Evolutionary conservation across 2,329 filamentous ascomycete genomes (phyloP).

Genomic region (Sordariomycetes sp.): DNA sequence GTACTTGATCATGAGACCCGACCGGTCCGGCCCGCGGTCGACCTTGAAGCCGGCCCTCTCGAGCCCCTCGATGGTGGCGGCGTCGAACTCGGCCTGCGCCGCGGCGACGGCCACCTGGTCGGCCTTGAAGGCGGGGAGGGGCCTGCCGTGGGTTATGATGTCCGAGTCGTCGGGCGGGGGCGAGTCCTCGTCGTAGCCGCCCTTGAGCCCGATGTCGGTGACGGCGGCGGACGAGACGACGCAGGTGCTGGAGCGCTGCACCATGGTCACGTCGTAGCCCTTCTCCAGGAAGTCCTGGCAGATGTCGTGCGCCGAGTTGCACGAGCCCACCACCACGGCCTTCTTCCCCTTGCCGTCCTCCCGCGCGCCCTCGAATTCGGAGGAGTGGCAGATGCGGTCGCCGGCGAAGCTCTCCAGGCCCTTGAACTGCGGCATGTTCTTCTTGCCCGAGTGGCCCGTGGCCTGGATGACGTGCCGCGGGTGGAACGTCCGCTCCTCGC

Average conservation of each 20-base stretch:
- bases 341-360: slow-evolving; percentile 39
- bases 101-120: slow-evolving; percentile 34
- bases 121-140: slow-evolving; percentile 49
- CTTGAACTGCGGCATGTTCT: slow-evolving; percentile 45
- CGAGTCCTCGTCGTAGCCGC: slow-evolving; percentile 35
- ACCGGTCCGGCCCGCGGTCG: slow-evolving; percentile 44
- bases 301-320: slow-evolving; percentile 61
- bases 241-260: slow-evolving; percentile 56
- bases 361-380: slow-evolving; percentile 43
- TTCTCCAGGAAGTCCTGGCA: slow-evolving; percentile 57
- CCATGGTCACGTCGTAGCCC: slow-evolving; percentile 57
- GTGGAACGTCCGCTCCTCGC: slow-evolving; percentile 41
- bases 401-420: slow-evolving; percentile 49
- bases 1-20: slow-evolving; percentile 52
- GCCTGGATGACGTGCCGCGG: slow-evolving; percentile 56
- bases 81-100: slow-evolving; percentile 23
- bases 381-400: slow-evolving; percentile 49
- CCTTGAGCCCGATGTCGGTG: slow-evolving; percentile 39
- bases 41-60: slow-evolving; percentile 48
- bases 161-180: slow-evolving; percentile 59
- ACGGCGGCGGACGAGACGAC: slow-evolving; percentile 48
- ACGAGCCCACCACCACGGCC: slow-evolving; percentile 55
- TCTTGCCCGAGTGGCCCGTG: slow-evolving; percentile 59
- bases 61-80: slow-evolving; percentile 30
- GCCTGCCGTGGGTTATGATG: slow-evolving; percentile 44